Base-by-base conservation (phyloP, 306 rosid species). In the Glycyrrhiza uralensis region DNA sequence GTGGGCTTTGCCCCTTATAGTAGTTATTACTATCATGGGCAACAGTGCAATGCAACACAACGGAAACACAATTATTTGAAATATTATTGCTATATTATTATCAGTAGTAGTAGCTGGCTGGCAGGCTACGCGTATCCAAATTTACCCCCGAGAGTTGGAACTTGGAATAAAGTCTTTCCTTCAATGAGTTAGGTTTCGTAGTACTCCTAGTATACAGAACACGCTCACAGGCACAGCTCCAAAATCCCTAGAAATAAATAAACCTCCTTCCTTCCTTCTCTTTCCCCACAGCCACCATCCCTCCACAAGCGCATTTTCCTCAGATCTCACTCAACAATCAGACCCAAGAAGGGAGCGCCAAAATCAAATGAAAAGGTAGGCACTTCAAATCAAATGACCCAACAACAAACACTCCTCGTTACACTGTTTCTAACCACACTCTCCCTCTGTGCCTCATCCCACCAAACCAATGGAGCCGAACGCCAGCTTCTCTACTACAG, bases 321-420 rank as follows among this genome's bases (percentile, higher is more conserved):
- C 78, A 82, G 87, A 86, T 78, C 82, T 78, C 56, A 68, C n/a
- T n/a, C n/a, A n/a, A n/a, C n/a, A 72, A 13, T 7, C 18, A 5
- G 1, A 0, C 9, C 24, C 7, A 6, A 57, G 14, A 46, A 18
- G 7, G 24, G 2, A 46, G 22, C 7, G 2, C 7, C 19, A 24
- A 26, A 44, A 4, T 20, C 38, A 19, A 22, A 2, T 13, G 44
- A 51, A 64, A 51, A 73, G 73, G 82, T 81, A n/a, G 74, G 69
- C 77, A 81, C 65, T 80, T 86, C n/a, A n/a, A n/a, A n/a, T n/a
- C 85, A 89, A 83, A 92, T 87, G 96, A 89, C 87, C 94, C 83
- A 77, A 69, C n/a, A 49, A 49, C 58, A 78, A 79, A 75, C 36
- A 49, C 13, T 2, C 60, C 78, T 72, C 78, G n/a, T 76, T 78